A percentile compares a stretch with the other conserved stretches of the same genome.
These are phyloP conservation scores for Atkinsonella texensis DNA, from an alignment of 2,329 filamentous ascomycete species.

Conservation along the genomic window DNA sequence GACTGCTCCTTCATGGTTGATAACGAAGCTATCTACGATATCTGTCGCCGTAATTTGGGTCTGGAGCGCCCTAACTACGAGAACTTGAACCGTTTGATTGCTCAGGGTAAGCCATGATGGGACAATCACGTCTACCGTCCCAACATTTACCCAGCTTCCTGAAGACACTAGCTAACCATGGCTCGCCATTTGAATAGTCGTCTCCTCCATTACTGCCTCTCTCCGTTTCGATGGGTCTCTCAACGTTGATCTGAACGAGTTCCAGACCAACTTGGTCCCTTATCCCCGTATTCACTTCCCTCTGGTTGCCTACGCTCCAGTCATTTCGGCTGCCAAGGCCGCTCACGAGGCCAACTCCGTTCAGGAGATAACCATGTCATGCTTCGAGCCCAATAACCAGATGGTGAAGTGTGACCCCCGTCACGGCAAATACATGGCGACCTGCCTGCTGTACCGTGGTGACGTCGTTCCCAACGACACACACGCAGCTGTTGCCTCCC, in stretches of 20 bases:
- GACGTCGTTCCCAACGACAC: constrained; percentile 96
- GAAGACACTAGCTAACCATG: not conserved
- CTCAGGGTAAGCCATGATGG: constrained; percentile 58
- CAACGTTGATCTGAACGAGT: constrained; percentile 99
- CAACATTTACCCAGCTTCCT: not conserved
- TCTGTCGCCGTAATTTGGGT: constrained; percentile 94
- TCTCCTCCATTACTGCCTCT: constrained; percentile 95
- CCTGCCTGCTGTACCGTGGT: constrained; percentile 93
- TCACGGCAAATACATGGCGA: constrained; percentile 99
- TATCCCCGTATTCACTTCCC: constrained; percentile 99
- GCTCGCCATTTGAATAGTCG: constrained; percentile 43
- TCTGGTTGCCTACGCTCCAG: constrained; percentile 88
- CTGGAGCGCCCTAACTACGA: constrained; percentile 97
- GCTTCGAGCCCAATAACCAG: constrained; percentile 99
- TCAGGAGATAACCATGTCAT: constrained; percentile 95
- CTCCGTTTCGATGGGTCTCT: constrained; percentile 97
- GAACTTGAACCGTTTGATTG: constrained; percentile 97
- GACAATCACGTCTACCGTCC: not conserved
- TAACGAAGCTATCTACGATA: constrained; percentile 99
- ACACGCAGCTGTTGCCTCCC: constrained; percentile 80
- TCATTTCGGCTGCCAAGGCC: constrained; percentile 90
- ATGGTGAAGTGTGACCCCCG: constrained; percentile 99
- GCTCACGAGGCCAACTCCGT: constrained; percentile 97
- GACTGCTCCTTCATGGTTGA: constrained; percentile 99
- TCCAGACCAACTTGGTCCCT: constrained; percentile 99